Evolutionary conservation across 2,329 filamentous ascomycete genomes (phyloP), one percentile per base, ranked within the genome.

Genomic region (Exophiala viscosa): DNA sequence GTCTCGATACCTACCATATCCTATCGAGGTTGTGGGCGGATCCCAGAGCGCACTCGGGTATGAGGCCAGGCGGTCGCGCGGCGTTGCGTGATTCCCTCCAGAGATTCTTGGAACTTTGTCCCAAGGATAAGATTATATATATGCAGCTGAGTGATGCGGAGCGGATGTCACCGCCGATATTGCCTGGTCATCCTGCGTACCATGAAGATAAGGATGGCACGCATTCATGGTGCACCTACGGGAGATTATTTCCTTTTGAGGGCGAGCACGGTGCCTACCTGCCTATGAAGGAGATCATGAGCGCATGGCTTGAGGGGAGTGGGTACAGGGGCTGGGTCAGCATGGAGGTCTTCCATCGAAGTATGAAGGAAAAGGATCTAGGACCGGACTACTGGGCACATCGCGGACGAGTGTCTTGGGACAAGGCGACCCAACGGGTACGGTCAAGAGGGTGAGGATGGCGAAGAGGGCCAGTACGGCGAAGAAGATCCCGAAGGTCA

Each of bases 1-100:
- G 70, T 42, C 58, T 71, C 6, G 69, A 72, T 48, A 70, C 54
- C 0, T 72, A 70, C 51, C 70, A 72, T 45, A 57, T 67, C 11
- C 43, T 60, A 8, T 66, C 64, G 0, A 64, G 64, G 36, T 20
- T 71, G 5, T 72, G 68, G 69, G 69, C 57, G 0, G 65, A 66
- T 53, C 59, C 64, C 2, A 60, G 60, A 15, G 45, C 55, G 1
- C 3, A 38, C 0, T 61, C 59, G 1, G 69, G 70, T 0, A 50
- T 62, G 2, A 20, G 45, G 3, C 39, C 56, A 5, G 46, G 44
- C 32, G 56, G 49, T 1, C 28, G 52, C 15, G 41, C 42, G 5
- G 39, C 42, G 28, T 39, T 57, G 20, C 41, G 36, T 2, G 60
- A 57, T 5, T 65, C 68, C 2, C 45, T 70, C 1, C 35, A 48